Percentiles rank a stretch among this genome's conserved stretches.
These are phyloP conservation scores for Ajuga reptans DNA, from an alignment of 305 asterid genomes.

Conservation along the genomic window DNA sequence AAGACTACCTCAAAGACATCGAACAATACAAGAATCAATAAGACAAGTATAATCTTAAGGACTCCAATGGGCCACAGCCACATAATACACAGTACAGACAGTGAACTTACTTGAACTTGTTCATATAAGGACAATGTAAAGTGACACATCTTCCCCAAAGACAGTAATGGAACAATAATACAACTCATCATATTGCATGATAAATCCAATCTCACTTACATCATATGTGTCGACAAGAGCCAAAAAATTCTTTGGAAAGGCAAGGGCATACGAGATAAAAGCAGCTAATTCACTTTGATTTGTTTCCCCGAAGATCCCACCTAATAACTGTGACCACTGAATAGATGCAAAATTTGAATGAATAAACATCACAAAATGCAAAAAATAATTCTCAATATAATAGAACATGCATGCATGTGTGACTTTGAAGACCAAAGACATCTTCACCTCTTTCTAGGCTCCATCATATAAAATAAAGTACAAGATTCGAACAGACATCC, in stretches of 20 bases:
- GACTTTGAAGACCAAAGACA: conserved; percentile 7
- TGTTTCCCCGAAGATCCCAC: conserved; percentile 71
- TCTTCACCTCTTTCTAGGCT: conserved; percentile 12
- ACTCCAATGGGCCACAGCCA: conserved; percentile 1
- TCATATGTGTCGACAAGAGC: conserved; percentile 93
- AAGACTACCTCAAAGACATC: neutral
- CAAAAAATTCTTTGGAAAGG: conserved; percentile 68
- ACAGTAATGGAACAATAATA: neutral
- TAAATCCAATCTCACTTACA: conserved; percentile 44
- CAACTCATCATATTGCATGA: neutral
- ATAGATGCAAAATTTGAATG: conserved; percentile 28
- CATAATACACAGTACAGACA: neutral
- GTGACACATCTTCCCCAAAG: neutral
- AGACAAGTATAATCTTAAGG: neutral
- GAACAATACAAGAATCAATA: neutral
- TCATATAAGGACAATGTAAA: neutral
- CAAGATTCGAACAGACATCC: neutral
- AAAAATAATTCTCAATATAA: neutral
- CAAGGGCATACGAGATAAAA: conserved; percentile 74
- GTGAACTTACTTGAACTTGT: neutral
- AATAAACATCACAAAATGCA: conserved; percentile 21
- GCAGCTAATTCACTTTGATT: conserved; percentile 85
- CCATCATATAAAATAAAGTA: conserved; percentile 1
- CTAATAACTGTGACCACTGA: conserved; percentile 52
- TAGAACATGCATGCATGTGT: neutral